Base-by-base conservation (phyloP, 371 early-diverging fungal genomes). In the Zopfochytrium polystomum region DNA sequence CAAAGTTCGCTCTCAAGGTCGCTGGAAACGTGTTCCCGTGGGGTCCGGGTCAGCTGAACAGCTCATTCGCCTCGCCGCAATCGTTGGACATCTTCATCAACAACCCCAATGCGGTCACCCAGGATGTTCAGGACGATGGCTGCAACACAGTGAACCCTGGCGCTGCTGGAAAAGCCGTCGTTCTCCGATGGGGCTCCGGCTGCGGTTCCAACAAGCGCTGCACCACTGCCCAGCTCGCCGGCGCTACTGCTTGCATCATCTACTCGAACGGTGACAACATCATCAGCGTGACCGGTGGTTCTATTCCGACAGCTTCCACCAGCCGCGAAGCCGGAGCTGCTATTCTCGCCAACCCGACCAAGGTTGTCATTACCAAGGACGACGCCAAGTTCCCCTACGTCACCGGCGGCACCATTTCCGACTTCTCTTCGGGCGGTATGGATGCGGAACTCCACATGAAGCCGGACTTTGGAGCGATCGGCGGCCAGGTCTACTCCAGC, bases 401-500 rank as follows among this genome's bases (percentile, higher is more conserved):
- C 3, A 26, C 69, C 25, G 75, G 68, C 7, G 70, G 67, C 6
- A 75, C 75, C 15, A 60, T 74, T 18, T 77, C 80, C 23, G 55
- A 52, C 43, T 82, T 80, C n/a, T n/a, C n/a, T n/a, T n/a, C n/a
- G n/a, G n/a, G n/a, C n/a, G n/a, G n/a, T n/a, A n/a, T n/a, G n/a
- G n/a, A n/a, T n/a, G n/a, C n/a, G n/a, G n/a, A n/a, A n/a, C n/a
- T n/a, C n/a, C n/a, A n/a, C n/a, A n/a, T n/a, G n/a, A n/a, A n/a
- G n/a, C n/a, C n/a, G n/a, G n/a, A n/a, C n/a, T n/a, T n/a, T n/a
- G n/a, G n/a, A 63, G 74, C 56, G 1, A 32, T 60, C 46, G 71
- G 71, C 30, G 71, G 71, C 11, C 29, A 43, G 20, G 60, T 73
- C 25, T 59, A 65, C 55, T 34, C 50, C 43, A 65, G 60, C 4